Evolutionary conservation across 805 yeast genomes (phyloP), one percentile per base, ranked within the genome.

Genomic region (Lachancea sp.): DNA sequence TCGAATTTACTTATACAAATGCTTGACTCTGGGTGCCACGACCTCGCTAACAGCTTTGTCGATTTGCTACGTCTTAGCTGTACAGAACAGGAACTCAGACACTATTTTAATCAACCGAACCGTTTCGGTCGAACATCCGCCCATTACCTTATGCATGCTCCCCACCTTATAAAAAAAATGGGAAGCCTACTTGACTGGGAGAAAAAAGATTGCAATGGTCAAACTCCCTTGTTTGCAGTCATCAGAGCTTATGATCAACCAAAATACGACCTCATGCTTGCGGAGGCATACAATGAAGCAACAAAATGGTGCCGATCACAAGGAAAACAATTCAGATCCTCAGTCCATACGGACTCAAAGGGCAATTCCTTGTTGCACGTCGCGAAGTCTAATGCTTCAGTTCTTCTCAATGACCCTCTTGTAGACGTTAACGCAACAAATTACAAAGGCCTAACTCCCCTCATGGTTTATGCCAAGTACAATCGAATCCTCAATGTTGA

Each of bases 351-450:
- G 7, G 97, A 91, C 57, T 63, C 60, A 18, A 74, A 77, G 45
- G 91, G 91, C 0, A 88, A 89, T 58, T 79, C 93, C 0, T 57
- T 91, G 2, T 65, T 91, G 27, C 98, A 91, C 63, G 74, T 85
- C 2, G 66, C 87, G 26, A 74, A 76, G 41, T 72, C 73, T 12
- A 73, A 75, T 13, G 61, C 85, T 25, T 57, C 63, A 26, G 49
- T 66, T 1, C 50, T 79, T 10, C 54, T 81, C 32, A 49, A 56
- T 6, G 54, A 60, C 6, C 62, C 72, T 5, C 55, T 54, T 8
- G 50, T 74, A 12, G 73, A 80, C 52, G 60, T 87, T 11, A 87
- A 91, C 59, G 75, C 73, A 46, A 60, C 74, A 16, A 90, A 87
- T 58, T 54, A 58, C 11, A 74, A 74, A 49, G 74, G 71, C 1